A percentile compares a stretch with the other conserved stretches of the same genome.
phyloP scores from a whole-genome alignment of 1,284 basidiomycete species.

The Cutaneotrichosporon sp. region DNA sequence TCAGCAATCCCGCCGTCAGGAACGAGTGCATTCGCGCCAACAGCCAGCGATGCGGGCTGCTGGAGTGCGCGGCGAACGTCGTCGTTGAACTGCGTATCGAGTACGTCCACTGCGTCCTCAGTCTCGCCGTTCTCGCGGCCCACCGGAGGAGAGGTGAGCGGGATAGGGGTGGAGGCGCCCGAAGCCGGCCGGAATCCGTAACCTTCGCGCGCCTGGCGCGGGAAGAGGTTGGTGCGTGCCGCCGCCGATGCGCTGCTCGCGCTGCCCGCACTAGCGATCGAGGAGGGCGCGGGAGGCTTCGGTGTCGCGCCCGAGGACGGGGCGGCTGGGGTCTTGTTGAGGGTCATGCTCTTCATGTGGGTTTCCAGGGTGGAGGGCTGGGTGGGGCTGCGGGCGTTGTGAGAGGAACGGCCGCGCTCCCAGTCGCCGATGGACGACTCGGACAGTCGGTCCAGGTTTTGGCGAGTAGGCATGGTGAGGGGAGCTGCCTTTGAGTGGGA shows the following conservation, averaged over 20 bases:
- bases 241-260: not conserved
- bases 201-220: constrained; percentile 60
- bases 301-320: not conserved
- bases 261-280: not conserved
- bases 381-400: constrained; percentile 42
- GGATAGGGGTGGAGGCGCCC: constrained; percentile 62
- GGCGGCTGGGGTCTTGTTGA: constrained; percentile 5
- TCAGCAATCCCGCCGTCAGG: constrained; percentile 64
- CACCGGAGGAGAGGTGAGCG: constrained; percentile 8
- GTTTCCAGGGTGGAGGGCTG: constrained; percentile 30
- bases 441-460: constrained; percentile 43
- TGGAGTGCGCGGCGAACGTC: constrained; percentile 24
- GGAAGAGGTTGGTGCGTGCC: constrained; percentile 13
- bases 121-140: not conserved
- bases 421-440: constrained; percentile 50
- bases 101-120: constrained; percentile 13
- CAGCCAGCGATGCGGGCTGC: constrained; percentile 4
- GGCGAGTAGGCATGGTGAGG: constrained; percentile 34
- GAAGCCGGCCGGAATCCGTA: constrained; percentile 75
- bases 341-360: constrained; percentile 13
- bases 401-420: constrained; percentile 43
- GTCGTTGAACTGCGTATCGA: constrained; percentile 25
- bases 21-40: constrained; percentile 3
- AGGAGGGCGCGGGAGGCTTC: constrained; percentile 2
- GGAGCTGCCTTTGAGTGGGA: constrained; percentile 20